phyloP scores from a whole-genome alignment of 2,329 filamentous ascomycete species.

The Trichoderma cornu-damae region DNA sequence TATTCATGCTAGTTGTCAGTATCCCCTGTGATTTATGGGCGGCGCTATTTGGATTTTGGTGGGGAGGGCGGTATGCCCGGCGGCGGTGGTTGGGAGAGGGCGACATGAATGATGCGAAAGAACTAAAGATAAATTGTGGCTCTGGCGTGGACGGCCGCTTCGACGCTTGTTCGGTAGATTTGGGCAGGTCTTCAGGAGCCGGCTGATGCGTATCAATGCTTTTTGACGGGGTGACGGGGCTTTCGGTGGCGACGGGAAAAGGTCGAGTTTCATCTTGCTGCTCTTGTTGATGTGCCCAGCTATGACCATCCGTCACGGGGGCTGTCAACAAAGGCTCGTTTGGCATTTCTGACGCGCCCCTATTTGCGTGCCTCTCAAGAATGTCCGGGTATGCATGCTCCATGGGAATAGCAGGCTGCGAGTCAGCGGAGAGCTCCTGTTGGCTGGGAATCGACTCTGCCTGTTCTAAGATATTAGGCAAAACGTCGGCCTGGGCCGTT shows the following conservation, averaged over 20 bases:
- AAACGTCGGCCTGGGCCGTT: neutral
- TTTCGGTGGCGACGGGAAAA: neutral
- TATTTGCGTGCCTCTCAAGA: neutral
- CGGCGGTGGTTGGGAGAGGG: constrained; percentile 40
- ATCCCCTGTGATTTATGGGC: constrained; percentile 34
- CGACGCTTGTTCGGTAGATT: neutral
- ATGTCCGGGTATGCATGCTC: neutral
- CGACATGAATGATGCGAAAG: constrained; percentile 50
- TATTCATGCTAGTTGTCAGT: constrained; percentile 34
- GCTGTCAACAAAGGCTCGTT: neutral
- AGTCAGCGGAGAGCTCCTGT: neutral
- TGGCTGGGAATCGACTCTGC: neutral
- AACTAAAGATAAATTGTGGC: constrained; percentile 45
- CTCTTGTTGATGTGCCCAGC: neutral
- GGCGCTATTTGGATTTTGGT: constrained; percentile 4
- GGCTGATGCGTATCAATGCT: neutral
- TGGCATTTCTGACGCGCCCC: neutral
- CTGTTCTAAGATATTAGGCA: neutral
- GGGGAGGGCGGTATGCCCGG: constrained; percentile 4
- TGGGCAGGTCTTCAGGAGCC: neutral
- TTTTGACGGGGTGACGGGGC: neutral
- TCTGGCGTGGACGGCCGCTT: constrained; percentile 39
- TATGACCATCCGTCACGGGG: neutral
- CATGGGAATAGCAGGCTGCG: no score
- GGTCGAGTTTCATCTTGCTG: neutral